These are phyloP conservation scores for Brassica nigra DNA, from an alignment of 345 rosid genomes.

Conservation along the genomic window DNA sequence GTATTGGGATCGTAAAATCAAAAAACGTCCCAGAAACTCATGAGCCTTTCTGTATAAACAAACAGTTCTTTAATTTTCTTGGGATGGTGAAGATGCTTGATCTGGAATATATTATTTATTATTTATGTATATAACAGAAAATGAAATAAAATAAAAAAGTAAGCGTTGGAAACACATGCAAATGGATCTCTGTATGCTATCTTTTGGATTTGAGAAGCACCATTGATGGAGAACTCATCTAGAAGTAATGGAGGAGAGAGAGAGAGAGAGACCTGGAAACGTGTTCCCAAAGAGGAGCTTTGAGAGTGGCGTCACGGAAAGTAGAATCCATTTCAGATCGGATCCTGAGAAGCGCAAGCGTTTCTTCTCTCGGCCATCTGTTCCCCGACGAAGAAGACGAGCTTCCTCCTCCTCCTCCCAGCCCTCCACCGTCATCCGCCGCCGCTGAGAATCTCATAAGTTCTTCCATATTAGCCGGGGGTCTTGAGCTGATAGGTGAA, in stretches of 20 bases:
- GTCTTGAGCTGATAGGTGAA: slow-evolving; percentile 88
- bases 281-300: slow-evolving; percentile 93
- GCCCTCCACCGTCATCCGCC: slow-evolving; percentile 50
- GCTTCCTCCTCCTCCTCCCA: slow-evolving; percentile 46
- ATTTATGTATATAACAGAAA: neutral
- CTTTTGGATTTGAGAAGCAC: slow-evolving; percentile 19
- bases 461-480: slow-evolving; percentile 73
- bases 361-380: slow-evolving; percentile 93
- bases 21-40: slow-evolving; percentile 44
- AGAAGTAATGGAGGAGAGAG: slow-evolving; percentile 5
- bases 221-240: slow-evolving; percentile 2
- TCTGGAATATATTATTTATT: slow-evolving; percentile 23
- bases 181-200: slow-evolving; percentile 48
- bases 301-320: slow-evolving; percentile 82
- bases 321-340: slow-evolving; percentile 88
- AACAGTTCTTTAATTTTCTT: slow-evolving; percentile 26
- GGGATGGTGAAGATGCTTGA: slow-evolving; percentile 43
- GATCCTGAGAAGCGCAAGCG: slow-evolving; percentile 77
- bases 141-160: neutral
- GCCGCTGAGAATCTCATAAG: slow-evolving; percentile 53
- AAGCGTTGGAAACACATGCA: slow-evolving; percentile 58
- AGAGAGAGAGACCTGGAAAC: slow-evolving; percentile 64
- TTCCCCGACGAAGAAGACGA: slow-evolving; percentile 51
- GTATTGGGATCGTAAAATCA: slow-evolving; percentile 60
- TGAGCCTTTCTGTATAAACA: slow-evolving; percentile 34